These are phyloP conservation scores for Pichia sp. DNA, from an alignment of 1,139 yeast genomes.

Conservation along the genomic window DNA sequence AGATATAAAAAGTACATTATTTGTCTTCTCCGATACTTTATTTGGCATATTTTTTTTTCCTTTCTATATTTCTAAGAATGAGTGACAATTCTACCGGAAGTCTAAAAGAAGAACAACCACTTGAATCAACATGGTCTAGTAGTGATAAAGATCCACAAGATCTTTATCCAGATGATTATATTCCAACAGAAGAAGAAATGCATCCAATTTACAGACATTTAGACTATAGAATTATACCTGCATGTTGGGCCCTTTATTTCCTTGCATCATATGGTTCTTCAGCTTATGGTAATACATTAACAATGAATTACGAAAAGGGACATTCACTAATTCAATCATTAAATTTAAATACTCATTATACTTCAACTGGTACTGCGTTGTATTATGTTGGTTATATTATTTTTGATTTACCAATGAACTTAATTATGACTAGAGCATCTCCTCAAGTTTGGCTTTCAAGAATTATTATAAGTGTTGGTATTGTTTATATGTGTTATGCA, in stretches of 20 bases:
- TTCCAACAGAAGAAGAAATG: conserved; percentile 33
- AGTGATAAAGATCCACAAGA: conserved; percentile 1
- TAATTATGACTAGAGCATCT: conserved; percentile 73
- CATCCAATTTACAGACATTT: conserved; percentile 59
- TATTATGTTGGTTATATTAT: conserved; percentile 78
- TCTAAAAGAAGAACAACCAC: neutral
- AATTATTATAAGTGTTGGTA: conserved; percentile 69
- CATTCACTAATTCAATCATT: conserved; percentile 59
- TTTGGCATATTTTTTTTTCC: neutral
- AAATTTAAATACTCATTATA: conserved; percentile 46
- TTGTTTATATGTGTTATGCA: conserved; percentile 68
- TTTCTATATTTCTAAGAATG: neutral
- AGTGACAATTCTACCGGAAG: neutral
- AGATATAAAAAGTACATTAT: neutral
- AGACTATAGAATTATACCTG: conserved; percentile 71
- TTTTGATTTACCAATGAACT: conserved; percentile 84
- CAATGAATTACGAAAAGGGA: conserved; percentile 63
- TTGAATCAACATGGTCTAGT: neutral
- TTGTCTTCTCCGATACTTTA: neutral
- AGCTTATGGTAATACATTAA: conserved; percentile 72
- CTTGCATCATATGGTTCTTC: conserved; percentile 72
- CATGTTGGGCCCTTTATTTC: conserved; percentile 75
- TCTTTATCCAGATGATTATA: conserved; percentile 15
- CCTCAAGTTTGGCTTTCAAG: conserved; percentile 85
- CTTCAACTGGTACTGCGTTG: conserved; percentile 72